Conservation (phyloP, 2,329 filamentous ascomycete genomes). For the Dothistroma septosporum region DNA sequence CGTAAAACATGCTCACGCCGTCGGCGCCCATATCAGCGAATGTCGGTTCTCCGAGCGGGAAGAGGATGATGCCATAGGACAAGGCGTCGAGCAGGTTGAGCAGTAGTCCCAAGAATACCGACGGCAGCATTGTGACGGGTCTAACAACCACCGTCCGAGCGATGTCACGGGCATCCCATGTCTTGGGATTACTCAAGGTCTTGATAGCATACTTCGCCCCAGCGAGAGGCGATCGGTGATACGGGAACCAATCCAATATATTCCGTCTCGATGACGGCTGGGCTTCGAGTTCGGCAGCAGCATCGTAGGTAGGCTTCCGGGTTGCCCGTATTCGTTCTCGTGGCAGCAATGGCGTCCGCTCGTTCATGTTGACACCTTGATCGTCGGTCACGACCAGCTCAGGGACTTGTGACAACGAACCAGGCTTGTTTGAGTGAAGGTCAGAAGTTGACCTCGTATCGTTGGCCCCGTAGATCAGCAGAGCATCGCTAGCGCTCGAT, state of each 20-base stretch:
- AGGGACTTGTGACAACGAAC: constrained; percentile 17
- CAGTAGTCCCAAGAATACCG: constrained; percentile 81
- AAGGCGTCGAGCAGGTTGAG: constrained; percentile 92
- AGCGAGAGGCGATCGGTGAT: constrained; percentile 28
- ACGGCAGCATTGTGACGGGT: constrained; percentile 70
- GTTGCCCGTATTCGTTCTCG: constrained; percentile 24
- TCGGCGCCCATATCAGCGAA: constrained; percentile 85
- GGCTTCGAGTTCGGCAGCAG: constrained; percentile 26
- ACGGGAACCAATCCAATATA: constrained; percentile 30
- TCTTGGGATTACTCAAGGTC: constrained; percentile 56
- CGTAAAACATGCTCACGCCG: constrained; percentile 97
- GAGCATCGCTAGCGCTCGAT: constrained; percentile 7
- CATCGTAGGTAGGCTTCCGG: constrained; percentile 24
- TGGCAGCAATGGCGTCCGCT: constrained; percentile 37
- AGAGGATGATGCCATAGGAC: constrained; percentile 88
- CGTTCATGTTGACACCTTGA: constrained; percentile 22
- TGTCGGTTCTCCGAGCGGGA: constrained; percentile 80
- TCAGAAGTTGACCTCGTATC: not conserved
- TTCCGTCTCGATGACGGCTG: constrained; percentile 14
- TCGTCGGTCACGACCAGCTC: constrained; percentile 30
- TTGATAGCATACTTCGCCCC: constrained; percentile 25
- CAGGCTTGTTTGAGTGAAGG: not conserved
- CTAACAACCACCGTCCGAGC: constrained; percentile 61
- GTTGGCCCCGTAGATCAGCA: constrained; percentile 16
- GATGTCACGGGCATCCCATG: constrained; percentile 66